Evolutionary conservation across 1,284 basidiomycete genomes (phyloP), one percentile per base, ranked within the genome.

Genomic region (Sphagnurus paluster): DNA sequence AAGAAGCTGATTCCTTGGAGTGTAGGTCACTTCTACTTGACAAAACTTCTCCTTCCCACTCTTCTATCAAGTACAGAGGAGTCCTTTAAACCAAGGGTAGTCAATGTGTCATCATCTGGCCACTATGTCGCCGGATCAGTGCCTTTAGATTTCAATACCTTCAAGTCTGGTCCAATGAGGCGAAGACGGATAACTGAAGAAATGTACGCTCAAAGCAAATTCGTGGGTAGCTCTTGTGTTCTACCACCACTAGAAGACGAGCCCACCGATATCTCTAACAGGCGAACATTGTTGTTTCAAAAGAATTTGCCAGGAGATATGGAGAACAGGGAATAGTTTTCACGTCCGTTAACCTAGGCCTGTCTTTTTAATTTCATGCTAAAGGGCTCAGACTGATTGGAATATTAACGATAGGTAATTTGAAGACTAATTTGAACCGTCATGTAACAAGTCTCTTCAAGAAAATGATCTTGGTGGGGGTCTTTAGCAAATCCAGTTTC

Each of bases 131-230:
- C 63, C 34, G 53, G 52, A 4, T 14, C 19, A 8, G n/a, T 33
- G 10, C 30, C 46, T 1, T 41, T 71, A 20, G 52, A 69, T 36
- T 70, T 62, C 49, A 60, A 65, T 13, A 66, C 64, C 1, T 54
- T 74, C 42, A 61, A 57, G 35, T 66, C 65, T 45, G 56, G 58
- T 2, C 58, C 63, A 0, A 57, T 55, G 14, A 55, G 73, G n/a
- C 62, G 49, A 38, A 65, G 67, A 45, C 29, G 60, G 4, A 48
- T 50, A 3, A 45, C 56, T 3, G 54, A 52, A 44, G 37, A 49
- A 0, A 66, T 77, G 35, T 82, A 82, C 53, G 55, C 56, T 7
- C 74, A 80, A 56, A 74, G 71, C 50, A 84, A 84, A 68, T 69
- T 67, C 65, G 80, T 74, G 40, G 35, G 67, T 59, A 7, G 35